Conservation (phyloP, 352 stramenopile species). For the Phytophthora crassamura region DNA sequence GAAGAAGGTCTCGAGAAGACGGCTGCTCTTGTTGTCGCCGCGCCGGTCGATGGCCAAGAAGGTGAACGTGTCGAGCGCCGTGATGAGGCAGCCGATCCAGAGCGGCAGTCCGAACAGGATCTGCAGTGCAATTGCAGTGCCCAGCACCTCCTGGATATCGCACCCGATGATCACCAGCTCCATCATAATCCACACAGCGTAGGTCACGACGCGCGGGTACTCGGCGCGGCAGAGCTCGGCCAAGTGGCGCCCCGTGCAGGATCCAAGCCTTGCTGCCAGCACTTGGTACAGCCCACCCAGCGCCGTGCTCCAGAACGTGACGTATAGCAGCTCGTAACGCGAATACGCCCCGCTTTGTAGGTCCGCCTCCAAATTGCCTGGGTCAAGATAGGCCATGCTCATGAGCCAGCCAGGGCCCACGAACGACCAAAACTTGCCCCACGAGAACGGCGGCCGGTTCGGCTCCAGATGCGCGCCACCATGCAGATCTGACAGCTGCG, state of each 20-base stretch:
- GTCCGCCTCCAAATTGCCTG: conserved; percentile 93
- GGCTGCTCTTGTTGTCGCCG: conserved; percentile 45
- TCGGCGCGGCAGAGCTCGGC: conserved; percentile 71
- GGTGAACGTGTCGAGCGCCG: conserved; percentile 85
- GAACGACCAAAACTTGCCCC: conserved; percentile 63
- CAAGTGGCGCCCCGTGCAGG: conserved; percentile 87
- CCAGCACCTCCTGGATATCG: conserved; percentile 87
- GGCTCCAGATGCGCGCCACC: conserved; percentile 5
- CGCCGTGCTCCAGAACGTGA: conserved; percentile 83
- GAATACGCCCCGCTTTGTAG: conserved; percentile 90
- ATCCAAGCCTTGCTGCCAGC: conserved; percentile 85
- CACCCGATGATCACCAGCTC: conserved; percentile 89
- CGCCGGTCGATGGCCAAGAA: conserved; percentile 87
- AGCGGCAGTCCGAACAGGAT: conserved; percentile 77
- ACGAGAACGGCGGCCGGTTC: conserved; percentile 51
- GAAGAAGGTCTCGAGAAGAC: conserved; percentile 88
- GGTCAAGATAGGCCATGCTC: conserved; percentile 86
- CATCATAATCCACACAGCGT: conserved; percentile 84
- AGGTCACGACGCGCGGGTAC: conserved; percentile 61
- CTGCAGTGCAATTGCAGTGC: conserved; percentile 81
- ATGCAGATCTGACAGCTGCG: conserved; percentile 25
- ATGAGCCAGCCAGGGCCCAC: conserved; percentile 48
- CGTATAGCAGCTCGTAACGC: conserved; percentile 86
- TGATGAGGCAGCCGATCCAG: conserved; percentile 79
- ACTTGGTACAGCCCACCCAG: conserved; percentile 90